These are phyloP conservation scores for Neonectria hederae DNA, from an alignment of 2,329 filamentous ascomycete species.

Conservation along the genomic window DNA sequence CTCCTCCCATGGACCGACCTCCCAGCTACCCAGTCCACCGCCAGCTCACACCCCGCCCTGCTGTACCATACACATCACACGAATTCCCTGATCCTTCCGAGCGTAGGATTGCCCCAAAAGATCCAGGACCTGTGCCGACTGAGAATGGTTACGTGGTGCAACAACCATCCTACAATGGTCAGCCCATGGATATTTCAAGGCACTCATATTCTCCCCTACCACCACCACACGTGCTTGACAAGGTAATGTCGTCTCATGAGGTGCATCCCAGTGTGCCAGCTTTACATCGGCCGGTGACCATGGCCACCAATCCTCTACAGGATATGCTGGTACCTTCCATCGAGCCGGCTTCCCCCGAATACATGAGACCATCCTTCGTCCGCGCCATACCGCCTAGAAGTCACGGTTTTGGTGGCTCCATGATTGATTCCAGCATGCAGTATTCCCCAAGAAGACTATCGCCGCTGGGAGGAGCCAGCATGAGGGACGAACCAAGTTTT, in stretches of 20 bases:
- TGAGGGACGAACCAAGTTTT: constrained; percentile 31
- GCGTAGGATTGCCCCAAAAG: constrained; percentile 30
- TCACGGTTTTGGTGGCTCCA: constrained; percentile 33
- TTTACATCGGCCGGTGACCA: constrained; percentile 34
- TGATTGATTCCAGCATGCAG: constrained; percentile 31
- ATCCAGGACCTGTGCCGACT: constrained; percentile 36
- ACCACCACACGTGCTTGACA: constrained; percentile 29
- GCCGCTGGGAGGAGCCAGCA: constrained; percentile 27
- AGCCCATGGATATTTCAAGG: constrained; percentile 28
- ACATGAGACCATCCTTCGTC: constrained; percentile 48
- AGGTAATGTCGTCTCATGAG: constrained; percentile 42
- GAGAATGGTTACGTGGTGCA: constrained; percentile 44
- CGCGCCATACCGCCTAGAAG: constrained; percentile 45
- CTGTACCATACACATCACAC: constrained; percentile 22
- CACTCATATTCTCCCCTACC: constrained; percentile 34
- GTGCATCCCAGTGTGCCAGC: constrained; percentile 28
- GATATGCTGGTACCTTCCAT: constrained; percentile 59
- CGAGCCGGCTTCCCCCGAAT: constrained; percentile 53
- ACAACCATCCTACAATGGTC: constrained; percentile 28
- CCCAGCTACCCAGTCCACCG: constrained; percentile 16
- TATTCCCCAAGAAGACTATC: constrained; percentile 34
- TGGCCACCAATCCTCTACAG: constrained; percentile 40
- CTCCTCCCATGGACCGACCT: constrained; percentile 24
- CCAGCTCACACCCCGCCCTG: constrained; percentile 23
- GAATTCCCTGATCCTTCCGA: constrained; percentile 33